A percentile compares a stretch with the other conserved stretches of the same genome.
phyloP scores from a whole-genome alignment of 208 protist genomes.

The Leishmania mexicana region DNA sequence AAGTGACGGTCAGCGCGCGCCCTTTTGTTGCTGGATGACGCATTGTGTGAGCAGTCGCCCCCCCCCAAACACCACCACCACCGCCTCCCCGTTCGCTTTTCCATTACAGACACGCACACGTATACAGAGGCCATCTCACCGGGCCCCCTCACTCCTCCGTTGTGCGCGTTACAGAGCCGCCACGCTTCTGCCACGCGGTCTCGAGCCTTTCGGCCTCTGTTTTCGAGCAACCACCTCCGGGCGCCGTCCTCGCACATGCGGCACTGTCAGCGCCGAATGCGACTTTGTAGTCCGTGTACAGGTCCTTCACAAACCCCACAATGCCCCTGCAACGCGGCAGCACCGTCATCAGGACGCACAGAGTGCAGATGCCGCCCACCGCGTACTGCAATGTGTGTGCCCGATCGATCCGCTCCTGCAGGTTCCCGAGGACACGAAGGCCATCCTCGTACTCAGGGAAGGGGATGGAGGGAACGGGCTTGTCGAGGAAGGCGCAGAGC shows the following conservation, averaged over 20 bases:
- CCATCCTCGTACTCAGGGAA: conserved; percentile 75
- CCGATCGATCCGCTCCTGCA: conserved; percentile 70
- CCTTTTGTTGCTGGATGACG: neutral
- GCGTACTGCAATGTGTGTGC: conserved; percentile 47
- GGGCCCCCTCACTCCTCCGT: neutral
- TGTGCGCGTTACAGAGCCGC: conserved; percentile 31
- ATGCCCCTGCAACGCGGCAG: conserved; percentile 19
- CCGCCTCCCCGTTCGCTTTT: neutral
- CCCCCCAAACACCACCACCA: neutral
- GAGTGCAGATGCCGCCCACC: conserved; percentile 11
- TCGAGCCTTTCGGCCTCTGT: conserved; percentile 26
- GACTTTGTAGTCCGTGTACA: conserved; percentile 39
- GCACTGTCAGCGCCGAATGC: conserved; percentile 22
- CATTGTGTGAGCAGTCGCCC: neutral
- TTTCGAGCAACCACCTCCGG: neutral
- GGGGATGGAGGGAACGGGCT: conserved; percentile 44
- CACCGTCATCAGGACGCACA: conserved; percentile 25
- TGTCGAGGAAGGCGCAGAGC: conserved; percentile 75
- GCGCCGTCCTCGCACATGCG: neutral
- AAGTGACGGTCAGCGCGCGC: neutral
- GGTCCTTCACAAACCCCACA: conserved; percentile 19
- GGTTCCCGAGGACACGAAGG: conserved; percentile 49
- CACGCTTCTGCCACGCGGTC: conserved; percentile 25
- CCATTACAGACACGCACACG: neutral
- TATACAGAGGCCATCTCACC: neutral